Base-by-base conservation (phyloP, 176 grass and related monocot species). In the Oryza longistaminata region DNA sequence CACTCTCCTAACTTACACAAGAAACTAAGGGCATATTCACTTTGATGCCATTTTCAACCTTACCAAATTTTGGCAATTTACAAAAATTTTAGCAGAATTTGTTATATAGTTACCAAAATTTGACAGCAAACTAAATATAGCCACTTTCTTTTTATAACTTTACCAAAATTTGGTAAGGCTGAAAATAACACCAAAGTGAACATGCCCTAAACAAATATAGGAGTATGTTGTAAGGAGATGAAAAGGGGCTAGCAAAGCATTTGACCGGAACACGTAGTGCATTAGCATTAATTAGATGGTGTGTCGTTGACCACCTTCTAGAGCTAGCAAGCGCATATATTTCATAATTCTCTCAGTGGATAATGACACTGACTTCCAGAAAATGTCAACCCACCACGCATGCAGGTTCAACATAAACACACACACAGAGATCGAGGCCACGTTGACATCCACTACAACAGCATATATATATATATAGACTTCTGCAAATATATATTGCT, bases 361-460 rank as follows among this genome's bases (percentile, higher is more conserved):
- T 87, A 69, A 76, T 11, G 86, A 77, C 37, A 76, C 12, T 11
- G 79, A 76, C 24, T 0, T 19, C 62, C 8, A 8, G 3, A 11
- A 69, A 82, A 76, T 82, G 83, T 85, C 85, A 82, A 87, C 85
- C 83, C 11, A 78, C 34, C 60, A 64, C 39, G 22, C 48, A 33
- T 4, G 52, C 52, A 42, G 7, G 34, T 45, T n/a, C 31, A 35
- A 14, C 64, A 3, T 11, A 16, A 19, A 11, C 17, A 71, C 3
- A 22, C 19, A 42, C 9, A 43, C 3, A 24, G 21, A 24, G 21
- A 24, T 9, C 61, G 1, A 24, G 21, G 25, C 14, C 64, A 77
- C 66, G 37, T 14, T n/a, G 10, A 16, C 64, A 53, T 84, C 72
- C 82, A 84, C 82, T 55, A 75, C 31, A 58, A 58, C 17, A 58